Evolutionary conservation across 164 flowering plant genomes (phyloP), one percentile per base, ranked within the genome.

Genomic region (Taxillus chinensis): DNA sequence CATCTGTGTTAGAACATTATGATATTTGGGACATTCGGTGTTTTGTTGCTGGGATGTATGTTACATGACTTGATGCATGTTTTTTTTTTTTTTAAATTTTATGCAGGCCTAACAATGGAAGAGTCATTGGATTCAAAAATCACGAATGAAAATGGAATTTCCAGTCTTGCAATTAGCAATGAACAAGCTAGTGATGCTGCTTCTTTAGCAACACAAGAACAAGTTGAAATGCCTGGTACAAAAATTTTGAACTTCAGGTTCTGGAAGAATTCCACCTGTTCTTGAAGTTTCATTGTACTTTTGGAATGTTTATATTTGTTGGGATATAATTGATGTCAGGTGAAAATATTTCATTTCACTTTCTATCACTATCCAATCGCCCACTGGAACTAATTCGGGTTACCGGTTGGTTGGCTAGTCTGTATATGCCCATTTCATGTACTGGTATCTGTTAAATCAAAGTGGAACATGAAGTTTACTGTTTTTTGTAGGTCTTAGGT

Each of bases 31-130:
- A 27, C 27, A 27, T 27, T 27, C 27, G 27, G 27, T 27, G 27
- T 27, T 27, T 27, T 27, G 27, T 27, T 27, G 27, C 27, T 27
- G 27, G 27, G 2, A 27, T 27, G 27, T 27, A 27, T 27, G 27
- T 27, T 27, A 27, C 27, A 27, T 27, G 27, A 27, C 27, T 27
- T 27, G 27, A 27, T 27, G 27, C 10, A 43, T 43, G 46, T 43
- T 43, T 43, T 43, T 43, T 43, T 43, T 43, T 43, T 43, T 43
- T 43, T 43, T 46, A 13, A 5, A 7, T 46, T 46, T 14, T 48
- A 77, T 8, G 81, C 83, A 65, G 78, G 81, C 60, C 73, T 71
- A 64, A 77, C 79, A 79, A 77, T 48, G 51, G 51, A 8, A 48
- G 51, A 48, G 51, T 48, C 4, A 5, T 37, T n/a, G 49, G 14